phyloP scores from a whole-genome alignment of 2,329 filamentous ascomycete genomes.

The Monosporascus sp. region DNA sequence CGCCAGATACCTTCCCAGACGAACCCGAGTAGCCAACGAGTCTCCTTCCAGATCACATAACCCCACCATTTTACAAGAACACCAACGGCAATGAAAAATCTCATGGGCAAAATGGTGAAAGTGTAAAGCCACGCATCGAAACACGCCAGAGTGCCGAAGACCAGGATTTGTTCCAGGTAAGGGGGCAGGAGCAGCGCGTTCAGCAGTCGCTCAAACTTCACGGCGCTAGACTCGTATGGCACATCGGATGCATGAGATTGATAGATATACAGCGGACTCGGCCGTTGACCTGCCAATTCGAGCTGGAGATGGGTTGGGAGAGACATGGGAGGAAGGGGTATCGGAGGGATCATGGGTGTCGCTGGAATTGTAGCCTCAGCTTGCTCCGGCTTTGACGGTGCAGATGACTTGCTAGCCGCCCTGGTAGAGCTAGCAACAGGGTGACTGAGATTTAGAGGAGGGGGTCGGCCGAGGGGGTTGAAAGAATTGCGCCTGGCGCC shows the following conservation, averaged over 20 bases:
- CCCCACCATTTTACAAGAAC: slow-evolving; percentile 76
- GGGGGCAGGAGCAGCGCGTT: slow-evolving; percentile 82
- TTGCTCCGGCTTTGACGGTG: slow-evolving; percentile 17
- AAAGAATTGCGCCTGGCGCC: slow-evolving; percentile 45
- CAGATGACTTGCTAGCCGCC: slow-evolving; percentile 3
- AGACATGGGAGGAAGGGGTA: slow-evolving; percentile 62
- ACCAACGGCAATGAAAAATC: slow-evolving; percentile 75
- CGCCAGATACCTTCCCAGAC: slow-evolving; percentile 75
- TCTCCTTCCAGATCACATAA: slow-evolving; percentile 66
- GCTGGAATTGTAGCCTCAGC: slow-evolving; percentile 26
- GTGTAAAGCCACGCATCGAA: slow-evolving; percentile 95
- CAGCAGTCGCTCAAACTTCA: slow-evolving; percentile 85
- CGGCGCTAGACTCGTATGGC: slow-evolving; percentile 85
- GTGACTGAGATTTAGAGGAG: slow-evolving; percentile 38
- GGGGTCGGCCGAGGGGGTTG: slow-evolving; percentile 37
- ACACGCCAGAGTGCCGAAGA: slow-evolving; percentile 86
- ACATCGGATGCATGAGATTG: slow-evolving; percentile 50
- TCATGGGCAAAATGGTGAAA: slow-evolving; percentile 87
- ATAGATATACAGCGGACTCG: slow-evolving; percentile 61
- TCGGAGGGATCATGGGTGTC: slow-evolving; percentile 47
- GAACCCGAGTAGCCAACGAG: slow-evolving; percentile 65
- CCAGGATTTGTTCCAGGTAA: slow-evolving; percentile 76
- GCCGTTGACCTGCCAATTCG: slow-evolving; percentile 55
- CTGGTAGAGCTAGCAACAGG: slow-evolving; percentile 5
- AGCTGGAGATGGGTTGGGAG: slow-evolving; percentile 60